Base-by-base conservation (phyloP, 2,329 filamentous ascomycete genomes). In the Ophiocordyceps camponoti-floridani region DNA sequence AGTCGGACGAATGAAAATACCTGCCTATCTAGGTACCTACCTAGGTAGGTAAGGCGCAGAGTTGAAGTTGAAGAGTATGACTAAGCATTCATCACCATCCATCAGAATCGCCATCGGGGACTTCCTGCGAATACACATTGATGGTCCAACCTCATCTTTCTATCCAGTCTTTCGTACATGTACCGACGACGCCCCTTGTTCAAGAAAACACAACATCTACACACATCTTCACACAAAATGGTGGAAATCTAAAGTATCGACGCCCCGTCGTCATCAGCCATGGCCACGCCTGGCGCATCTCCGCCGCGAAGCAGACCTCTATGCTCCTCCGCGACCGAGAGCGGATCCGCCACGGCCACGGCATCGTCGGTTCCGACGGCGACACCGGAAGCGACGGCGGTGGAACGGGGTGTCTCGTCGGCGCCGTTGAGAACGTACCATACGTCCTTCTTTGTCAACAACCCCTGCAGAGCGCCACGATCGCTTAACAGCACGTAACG, bases 401-500 rank as follows among this genome's bases (percentile, higher is more conserved):
- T 60, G 66, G 18, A 8, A 11, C 68, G 63, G 26, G 70, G 64
- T 45, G 73, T 73, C 58, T 79, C 75, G 50, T 82, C 79, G 10
- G 77, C 78, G 40, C 82, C 84, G 57, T 94, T 86, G 41, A 96
- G 69, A 37, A 96, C 79, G 60, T 85, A 88, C 84, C 88, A 96
- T 31, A 94, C 80, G 62, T 98, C 91, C 67, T 98, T 98, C 68
- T 96, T 96, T 18, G 91, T 98, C 52, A 96, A 66, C 42, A 98
- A 62, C 0, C 91, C 91, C 59, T 85, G 79, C 37, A 98, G 64
- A 43, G 76, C 75, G 18, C 91, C 91, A 43, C 80, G 75, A 51
- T 95, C 84, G 37, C 77, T 78, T 58, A 96, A 93, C 3, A 96
- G 65, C 5, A 98, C 77, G 63, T 96, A 95, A 43, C 89, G 75